Evolutionary conservation across 2,329 filamentous ascomycete genomes (phyloP), one percentile per base, ranked within the genome.

Genomic region (Colletotrichum salicis): DNA sequence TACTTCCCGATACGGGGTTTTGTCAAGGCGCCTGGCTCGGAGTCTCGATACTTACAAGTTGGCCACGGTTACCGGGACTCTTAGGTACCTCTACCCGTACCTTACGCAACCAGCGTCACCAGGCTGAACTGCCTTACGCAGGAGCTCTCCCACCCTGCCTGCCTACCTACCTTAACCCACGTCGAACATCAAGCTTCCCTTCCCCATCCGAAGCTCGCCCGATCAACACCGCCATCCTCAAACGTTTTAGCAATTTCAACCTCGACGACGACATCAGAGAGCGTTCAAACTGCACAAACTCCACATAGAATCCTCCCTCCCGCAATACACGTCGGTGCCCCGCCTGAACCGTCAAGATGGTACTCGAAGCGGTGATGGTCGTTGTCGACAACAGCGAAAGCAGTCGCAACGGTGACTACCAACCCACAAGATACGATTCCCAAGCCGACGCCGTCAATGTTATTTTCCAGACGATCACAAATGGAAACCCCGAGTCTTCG

Each of bases 381-480:
- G 92, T 98, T 89, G 94, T 98, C 80, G 96, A 99, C 89, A 99
- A 98, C 89, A 98, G 95, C 87, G 96, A 99, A 87, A 95, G 93
- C 86, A 97, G 94, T 87, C 92, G 96, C 82, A 99, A 99, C 85
- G 96, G 97, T 81, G 96, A 99, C 83, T 89, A 88, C 82, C 93
- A 94, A 80, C 96, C 96, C 71, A 97, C 95, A 76, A 91, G 96
- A 84, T 99, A 95, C 88, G 95, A 98, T 85, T 95, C 96, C 77
- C 96, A 99, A 88, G 89, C 94, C 77, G 96, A 99, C 84, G 95
- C 96, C 68, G 94, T 97, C 79, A 96, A 94, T 84, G 92, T 98
- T 79, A 92, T 98, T 79, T 98, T 98, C 87, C 94, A 95, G 80
- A 94, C 93, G 80, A 97, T 99, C 84, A 97, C 95, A 77, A 92